These are phyloP conservation scores for Escallonia herrerae DNA, from an alignment of 129 eudicot genomes.

Conservation along the genomic window DNA sequence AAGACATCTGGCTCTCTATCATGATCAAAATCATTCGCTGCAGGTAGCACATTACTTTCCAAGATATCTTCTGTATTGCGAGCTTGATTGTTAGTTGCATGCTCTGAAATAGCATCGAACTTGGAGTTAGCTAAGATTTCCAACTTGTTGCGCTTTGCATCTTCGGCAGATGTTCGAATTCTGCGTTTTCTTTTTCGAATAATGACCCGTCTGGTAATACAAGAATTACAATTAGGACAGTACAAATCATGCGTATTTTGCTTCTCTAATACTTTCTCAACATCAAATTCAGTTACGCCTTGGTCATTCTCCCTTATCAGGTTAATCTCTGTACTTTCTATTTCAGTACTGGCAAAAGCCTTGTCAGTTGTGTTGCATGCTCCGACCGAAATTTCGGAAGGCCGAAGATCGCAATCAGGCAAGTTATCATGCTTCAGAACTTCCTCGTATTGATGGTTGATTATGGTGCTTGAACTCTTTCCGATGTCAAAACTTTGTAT, in stretches of 20 bases:
- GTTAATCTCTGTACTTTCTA: conserved; percentile 33
- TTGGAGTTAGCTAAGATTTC: conserved; percentile 22
- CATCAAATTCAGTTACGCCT: conserved; percentile 51
- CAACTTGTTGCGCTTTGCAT: conserved; percentile 39
- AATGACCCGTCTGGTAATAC: conserved; percentile 83
- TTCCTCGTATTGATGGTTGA: conserved; percentile 27
- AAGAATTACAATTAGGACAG: conserved; percentile 92
- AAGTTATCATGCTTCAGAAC: conserved; percentile 24
- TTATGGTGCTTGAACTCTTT: conserved; percentile 15
- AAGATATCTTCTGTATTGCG: conserved; percentile 15
- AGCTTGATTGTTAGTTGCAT: conserved; percentile 17
- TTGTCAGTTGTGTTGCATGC: conserved; percentile 14
- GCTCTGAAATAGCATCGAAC: conserved; percentile 9
- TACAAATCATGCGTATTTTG: conserved; percentile 87
- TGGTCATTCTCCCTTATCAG: conserved; percentile 26
- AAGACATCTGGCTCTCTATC: conserved; percentile 53
- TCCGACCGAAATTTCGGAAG: conserved; percentile 25
- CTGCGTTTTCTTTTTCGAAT: conserved; percentile 77
- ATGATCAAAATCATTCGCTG: conserved; percentile 28
- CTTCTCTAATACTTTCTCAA: conserved; percentile 63
- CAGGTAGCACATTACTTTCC: conserved; percentile 20
- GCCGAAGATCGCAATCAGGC: conserved; percentile 10
- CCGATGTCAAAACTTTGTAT: conserved; percentile 14
- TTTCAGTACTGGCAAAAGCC: conserved; percentile 15
- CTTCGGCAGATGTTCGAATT: conserved; percentile 38